phyloP scores from a whole-genome alignment of 2,329 filamentous ascomycete genomes.

The Aspergillus bombycis region DNA sequence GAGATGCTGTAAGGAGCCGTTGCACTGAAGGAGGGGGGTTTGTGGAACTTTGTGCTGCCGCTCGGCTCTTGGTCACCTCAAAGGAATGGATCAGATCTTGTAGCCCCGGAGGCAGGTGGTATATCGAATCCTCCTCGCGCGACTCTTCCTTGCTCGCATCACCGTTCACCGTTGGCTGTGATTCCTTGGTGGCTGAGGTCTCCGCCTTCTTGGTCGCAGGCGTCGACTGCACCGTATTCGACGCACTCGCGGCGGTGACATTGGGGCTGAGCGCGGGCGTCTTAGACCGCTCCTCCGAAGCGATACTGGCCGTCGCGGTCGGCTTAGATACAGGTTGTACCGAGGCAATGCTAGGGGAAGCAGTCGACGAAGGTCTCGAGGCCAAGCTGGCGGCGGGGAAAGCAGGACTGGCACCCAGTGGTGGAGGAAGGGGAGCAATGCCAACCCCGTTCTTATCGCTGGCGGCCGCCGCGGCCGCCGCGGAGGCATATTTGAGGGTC shows the following conservation, averaged over 20 bases:
- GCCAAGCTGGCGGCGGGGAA: conserved; percentile 53
- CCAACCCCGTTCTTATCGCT: conserved; percentile 87
- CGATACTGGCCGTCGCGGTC: conserved; percentile 41
- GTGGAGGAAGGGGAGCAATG: conserved; percentile 89
- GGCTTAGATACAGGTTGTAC: conserved; percentile 52
- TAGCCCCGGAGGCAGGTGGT: conserved; percentile 84
- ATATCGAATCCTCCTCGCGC: conserved; percentile 75
- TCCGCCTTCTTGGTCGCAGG: conserved; percentile 53
- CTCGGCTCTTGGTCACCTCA: conserved; percentile 76
- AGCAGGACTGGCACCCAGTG: conserved; percentile 67
- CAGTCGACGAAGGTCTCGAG: conserved; percentile 59
- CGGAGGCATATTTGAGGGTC: conserved; percentile 93
- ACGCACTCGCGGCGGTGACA: conserved; percentile 44
- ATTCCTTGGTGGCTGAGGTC: conserved; percentile 42
- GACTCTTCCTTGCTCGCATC: conserved; percentile 52
- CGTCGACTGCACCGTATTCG: conserved; percentile 49
- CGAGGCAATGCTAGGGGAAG: conserved; percentile 56
- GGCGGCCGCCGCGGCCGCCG: conserved; percentile 88
- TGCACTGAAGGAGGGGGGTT: conserved; percentile 67
- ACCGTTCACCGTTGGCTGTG: conserved; percentile 48
- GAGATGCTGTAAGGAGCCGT: conserved; percentile 75
- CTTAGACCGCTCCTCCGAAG: conserved; percentile 53
- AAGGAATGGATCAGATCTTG: conserved; percentile 91
- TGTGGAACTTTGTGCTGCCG: conserved; percentile 46
- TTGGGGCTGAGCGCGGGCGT: conserved; percentile 56